These are phyloP conservation scores for Candida buenavistaensis DNA, from an alignment of 1,139 yeast species.

Conservation along the genomic window DNA sequence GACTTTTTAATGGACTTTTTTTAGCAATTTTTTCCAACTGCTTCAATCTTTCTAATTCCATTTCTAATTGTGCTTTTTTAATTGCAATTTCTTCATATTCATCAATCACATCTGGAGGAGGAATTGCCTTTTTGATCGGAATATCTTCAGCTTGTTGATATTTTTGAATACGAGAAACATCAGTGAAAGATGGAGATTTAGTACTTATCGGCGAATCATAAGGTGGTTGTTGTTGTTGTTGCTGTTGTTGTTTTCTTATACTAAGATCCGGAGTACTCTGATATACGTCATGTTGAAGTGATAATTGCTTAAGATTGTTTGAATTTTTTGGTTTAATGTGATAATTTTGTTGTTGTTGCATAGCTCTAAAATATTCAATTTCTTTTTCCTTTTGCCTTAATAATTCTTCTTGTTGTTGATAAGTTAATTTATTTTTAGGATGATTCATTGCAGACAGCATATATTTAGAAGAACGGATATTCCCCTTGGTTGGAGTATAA, in stretches of 20 bases:
- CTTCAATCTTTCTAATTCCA: slow-evolving; percentile 39
- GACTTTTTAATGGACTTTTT: slow-evolving; percentile 5
- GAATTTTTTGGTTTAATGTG: slow-evolving; percentile 21
- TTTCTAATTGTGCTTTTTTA: slow-evolving; percentile 41
- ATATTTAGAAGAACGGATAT: slow-evolving; percentile 19
- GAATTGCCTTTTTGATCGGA: too few relatives aligned
- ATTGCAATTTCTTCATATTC: slow-evolving; percentile 31
- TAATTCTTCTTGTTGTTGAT: slow-evolving; percentile 20
- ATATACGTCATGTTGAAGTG: slow-evolving; percentile 14
- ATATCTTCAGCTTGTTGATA: too few relatives aligned
- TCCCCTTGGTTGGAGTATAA: slow-evolving; percentile 15
- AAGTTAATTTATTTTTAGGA: slow-evolving; percentile 20
- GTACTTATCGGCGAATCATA: slow-evolving; percentile 3
- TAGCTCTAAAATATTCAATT: slow-evolving; percentile 29
- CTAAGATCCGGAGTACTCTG: slow-evolving; percentile 6
- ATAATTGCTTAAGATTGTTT: slow-evolving; percentile 19
- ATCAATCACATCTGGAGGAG: slow-evolving; percentile 16
- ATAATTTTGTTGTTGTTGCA: slow-evolving; percentile 35
- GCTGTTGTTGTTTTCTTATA: background rate
- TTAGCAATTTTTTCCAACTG: slow-evolving; percentile 30
- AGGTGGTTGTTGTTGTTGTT: slow-evolving; percentile 2
- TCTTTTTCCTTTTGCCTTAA: slow-evolving; percentile 28
- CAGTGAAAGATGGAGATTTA: slow-evolving; percentile 12
- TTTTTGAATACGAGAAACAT: slow-evolving; percentile 4
- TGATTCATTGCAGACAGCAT: slow-evolving; percentile 21